Conservation (phyloP, 2,329 filamentous ascomycete genomes). For the Incumbomyces lentus region DNA sequence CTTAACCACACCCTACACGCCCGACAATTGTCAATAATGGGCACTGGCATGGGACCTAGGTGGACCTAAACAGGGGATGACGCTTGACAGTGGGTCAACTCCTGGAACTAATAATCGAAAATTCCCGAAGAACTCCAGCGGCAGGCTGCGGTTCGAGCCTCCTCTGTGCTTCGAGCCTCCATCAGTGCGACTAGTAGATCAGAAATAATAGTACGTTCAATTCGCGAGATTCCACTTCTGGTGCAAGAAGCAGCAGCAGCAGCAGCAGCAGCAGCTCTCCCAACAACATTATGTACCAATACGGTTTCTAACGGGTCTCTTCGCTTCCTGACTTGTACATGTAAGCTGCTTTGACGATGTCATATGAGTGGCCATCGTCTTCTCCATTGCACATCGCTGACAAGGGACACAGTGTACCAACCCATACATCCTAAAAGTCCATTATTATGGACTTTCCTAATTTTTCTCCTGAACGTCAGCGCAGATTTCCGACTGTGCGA, state of each 20-base stretch:
- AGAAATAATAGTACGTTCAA: too few species aligned
- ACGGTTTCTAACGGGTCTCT: slow-evolving; percentile 6
- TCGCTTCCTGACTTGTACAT: slow-evolving; percentile 8
- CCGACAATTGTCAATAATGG: too few species aligned
- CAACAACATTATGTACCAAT: slow-evolving; percentile 11
- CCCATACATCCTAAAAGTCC: background rate
- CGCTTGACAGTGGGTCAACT: too few species aligned
- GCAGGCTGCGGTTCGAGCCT: too few species aligned
- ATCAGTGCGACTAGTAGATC: too few species aligned
- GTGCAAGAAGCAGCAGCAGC: background rate
- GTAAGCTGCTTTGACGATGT: slow-evolving; percentile 4
- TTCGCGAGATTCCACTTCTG: background rate
- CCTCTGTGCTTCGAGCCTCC: too few species aligned
- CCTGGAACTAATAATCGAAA: too few species aligned
- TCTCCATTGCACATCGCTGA: slow-evolving; percentile 1
- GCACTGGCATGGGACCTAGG: too few species aligned
- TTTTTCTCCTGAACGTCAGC: slow-evolving; percentile 5
- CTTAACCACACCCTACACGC: too few species aligned
- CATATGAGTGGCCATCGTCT: background rate
- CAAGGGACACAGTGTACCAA: slow-evolving; percentile 6
- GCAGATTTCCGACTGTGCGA: background rate
- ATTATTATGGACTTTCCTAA: slow-evolving; percentile 8
- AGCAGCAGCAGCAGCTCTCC: too few species aligned
- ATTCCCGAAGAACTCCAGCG: too few species aligned
- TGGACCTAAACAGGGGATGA: too few species aligned